Base-by-base conservation (phyloP, 2,329 filamentous ascomycete species). In the Calonectria honghensis region DNA sequence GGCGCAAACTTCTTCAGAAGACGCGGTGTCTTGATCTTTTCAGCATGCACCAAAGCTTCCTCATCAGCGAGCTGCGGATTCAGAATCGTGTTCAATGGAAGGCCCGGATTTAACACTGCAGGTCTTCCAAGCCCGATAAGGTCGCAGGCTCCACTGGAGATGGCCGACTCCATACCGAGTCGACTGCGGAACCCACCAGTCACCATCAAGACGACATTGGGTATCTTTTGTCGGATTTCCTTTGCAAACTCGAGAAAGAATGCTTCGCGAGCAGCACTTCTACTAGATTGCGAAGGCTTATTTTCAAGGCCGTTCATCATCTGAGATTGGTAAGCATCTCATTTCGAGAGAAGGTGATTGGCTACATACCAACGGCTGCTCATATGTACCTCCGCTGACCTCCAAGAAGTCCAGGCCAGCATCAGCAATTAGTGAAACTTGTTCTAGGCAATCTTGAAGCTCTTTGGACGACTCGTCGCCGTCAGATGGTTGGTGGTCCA, bases 201-300 rank as follows among this genome's bases (percentile, higher is more conserved):
- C 4, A 94, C 87, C 85, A 91, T 89, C 39, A 92, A 81, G 0
- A 88, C 83, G 0, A 89, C 82, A 4, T 83, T 76, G 0, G 87
- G 86, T 70, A 89, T 86, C 31, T 84, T 82, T 6, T 81, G 79
- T 35, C 90, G 87, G 41, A 91, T 87, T 11, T 86, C 84, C n/a
- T 86, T 84, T 0, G 91, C 90, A 76, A 94, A 94, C 59, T 93
- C 90, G 1, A 94, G 85, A 84, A 95, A 94, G 85, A 93, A 94
- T 0, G 92, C 91, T 78, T 94, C 93, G 10, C 93, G 88, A 0
- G 88, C 87, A 16, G 85, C 83, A 1, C 91, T 92, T 7, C 87
- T 86, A 0, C 73, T 71, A 0, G 76, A 75, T 4, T 50, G 29
- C 5, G 65, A 73, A 18, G 68, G 61, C 14, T 68, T 51, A 0